Conservation (phyloP, 306 rosid genomes). For the Hippophae gyantsensis region DNA sequence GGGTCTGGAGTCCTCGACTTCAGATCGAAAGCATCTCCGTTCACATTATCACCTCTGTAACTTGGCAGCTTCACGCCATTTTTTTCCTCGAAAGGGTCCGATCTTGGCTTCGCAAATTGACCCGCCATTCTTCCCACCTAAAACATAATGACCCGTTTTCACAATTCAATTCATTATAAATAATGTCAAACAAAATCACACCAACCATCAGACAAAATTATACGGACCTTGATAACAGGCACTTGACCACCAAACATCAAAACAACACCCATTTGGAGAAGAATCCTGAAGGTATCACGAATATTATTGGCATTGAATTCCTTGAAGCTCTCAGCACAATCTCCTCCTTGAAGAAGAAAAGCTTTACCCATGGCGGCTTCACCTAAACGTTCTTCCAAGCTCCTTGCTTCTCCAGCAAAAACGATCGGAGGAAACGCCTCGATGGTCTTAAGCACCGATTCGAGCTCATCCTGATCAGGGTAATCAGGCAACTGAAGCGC, state of each 20-base stretch:
- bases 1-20: conserved; percentile 93
- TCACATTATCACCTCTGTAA: conserved; percentile 92
- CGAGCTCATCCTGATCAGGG: conserved; percentile 59
- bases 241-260: conserved; percentile 95
- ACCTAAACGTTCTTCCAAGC: conserved; percentile 57
- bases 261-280: conserved; percentile 93
- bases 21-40: conserved; percentile 77
- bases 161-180: not conserved
- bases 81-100: conserved; percentile 84
- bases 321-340: conserved; percentile 96
- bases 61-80: conserved; percentile 90
- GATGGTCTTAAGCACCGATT: conserved; percentile 59
- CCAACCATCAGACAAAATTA: not conserved
- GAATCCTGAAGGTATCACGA: conserved; percentile 80
- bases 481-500: conserved; percentile 87
- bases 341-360: conserved; percentile 84
- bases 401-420: conserved; percentile 91
- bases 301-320: conserved; percentile 91
- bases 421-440: conserved; percentile 93
- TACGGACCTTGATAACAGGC: conserved; percentile 76
- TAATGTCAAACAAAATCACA: not conserved
- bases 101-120: conserved; percentile 95
- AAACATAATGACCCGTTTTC: conserved; percentile 9
- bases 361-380: conserved; percentile 93
- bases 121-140: conserved; percentile 99